Conservation (phyloP, 1,284 basidiomycete genomes). For the Pterulicium gracile region DNA sequence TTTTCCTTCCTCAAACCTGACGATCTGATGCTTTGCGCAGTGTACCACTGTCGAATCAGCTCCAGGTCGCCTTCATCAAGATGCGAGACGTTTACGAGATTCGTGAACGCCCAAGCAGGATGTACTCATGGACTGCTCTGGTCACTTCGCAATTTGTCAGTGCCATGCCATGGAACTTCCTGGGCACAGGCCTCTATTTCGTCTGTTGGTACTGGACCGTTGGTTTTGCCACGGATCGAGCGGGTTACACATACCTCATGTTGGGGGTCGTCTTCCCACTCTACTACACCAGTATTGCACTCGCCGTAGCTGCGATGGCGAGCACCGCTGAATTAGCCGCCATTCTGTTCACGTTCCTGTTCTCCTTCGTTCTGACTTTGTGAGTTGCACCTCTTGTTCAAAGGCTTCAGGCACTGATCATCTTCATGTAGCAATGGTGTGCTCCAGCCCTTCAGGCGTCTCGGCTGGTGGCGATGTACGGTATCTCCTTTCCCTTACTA, state of each 20-base stretch:
- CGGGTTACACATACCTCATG: constrained; percentile 48
- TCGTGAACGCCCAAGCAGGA: constrained; percentile 54
- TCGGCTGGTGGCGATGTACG: constrained; percentile 39
- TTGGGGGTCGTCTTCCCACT: constrained; percentile 41
- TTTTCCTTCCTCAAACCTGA: neutral
- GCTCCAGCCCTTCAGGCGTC: constrained; percentile 29
- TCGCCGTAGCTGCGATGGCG: constrained; percentile 34
- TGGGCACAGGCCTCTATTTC: constrained; percentile 49
- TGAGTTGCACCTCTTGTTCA: constrained; percentile 22
- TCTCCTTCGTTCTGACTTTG: constrained; percentile 52
- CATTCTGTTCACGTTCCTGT: constrained; percentile 48
- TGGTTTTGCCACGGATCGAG: constrained; percentile 40
- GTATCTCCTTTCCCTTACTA: neutral
- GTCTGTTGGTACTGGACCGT: constrained; percentile 67
- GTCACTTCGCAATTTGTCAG: constrained; percentile 50
- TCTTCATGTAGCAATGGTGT: constrained; percentile 22
- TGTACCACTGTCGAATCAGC: constrained; percentile 39
- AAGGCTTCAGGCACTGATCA: constrained; percentile 8
- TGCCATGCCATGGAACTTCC: constrained; percentile 59
- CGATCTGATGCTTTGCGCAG: neutral
- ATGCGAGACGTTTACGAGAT: constrained; percentile 51
- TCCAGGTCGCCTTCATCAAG: constrained; percentile 43
- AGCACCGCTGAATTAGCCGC: constrained; percentile 39
- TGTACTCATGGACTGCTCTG: constrained; percentile 78
- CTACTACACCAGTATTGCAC: constrained; percentile 40